Conservation (phyloP, 2,329 filamentous ascomycete genomes). For the Dothistroma septosporum region DNA sequence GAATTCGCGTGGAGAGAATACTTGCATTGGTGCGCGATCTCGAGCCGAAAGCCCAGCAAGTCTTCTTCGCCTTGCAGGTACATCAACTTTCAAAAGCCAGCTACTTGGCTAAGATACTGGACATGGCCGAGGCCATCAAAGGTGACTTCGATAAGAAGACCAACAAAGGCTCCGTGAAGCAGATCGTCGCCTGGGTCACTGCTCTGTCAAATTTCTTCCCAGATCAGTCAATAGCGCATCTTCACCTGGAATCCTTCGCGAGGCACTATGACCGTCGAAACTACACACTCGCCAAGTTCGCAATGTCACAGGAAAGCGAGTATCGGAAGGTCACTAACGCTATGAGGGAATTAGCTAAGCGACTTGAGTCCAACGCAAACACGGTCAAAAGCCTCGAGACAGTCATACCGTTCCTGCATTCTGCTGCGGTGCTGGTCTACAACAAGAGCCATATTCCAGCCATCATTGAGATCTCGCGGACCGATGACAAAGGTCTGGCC, state of each 20-base stretch:
- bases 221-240: constrained; percentile 65
- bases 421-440: constrained; percentile 78
- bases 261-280: constrained; percentile 84
- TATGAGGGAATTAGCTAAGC: constrained; percentile 79
- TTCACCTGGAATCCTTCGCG: constrained; percentile 84
- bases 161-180: constrained; percentile 57
- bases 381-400: constrained; percentile 68
- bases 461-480: constrained; percentile 83
- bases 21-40: constrained; percentile 75
- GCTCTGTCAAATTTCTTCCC: constrained; percentile 67
- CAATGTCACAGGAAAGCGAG: constrained; percentile 79
- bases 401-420: constrained; percentile 75
- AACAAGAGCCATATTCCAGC: constrained; percentile 90
- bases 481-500: constrained; percentile 73
- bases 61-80: constrained; percentile 81
- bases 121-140: constrained; percentile 84
- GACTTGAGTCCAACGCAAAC: constrained; percentile 56
- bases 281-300: constrained; percentile 84
- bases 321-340: constrained; percentile 88
- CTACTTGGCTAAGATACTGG: constrained; percentile 70
- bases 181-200: constrained; percentile 50
- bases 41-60: constrained; percentile 72
- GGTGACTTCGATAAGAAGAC: constrained; percentile 76
- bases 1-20: constrained; percentile 77
- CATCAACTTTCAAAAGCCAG: constrained; percentile 71